phyloP scores from a whole-genome alignment of 1,284 basidiomycete species.

The Sporisorium iseilematis-ciliati region DNA sequence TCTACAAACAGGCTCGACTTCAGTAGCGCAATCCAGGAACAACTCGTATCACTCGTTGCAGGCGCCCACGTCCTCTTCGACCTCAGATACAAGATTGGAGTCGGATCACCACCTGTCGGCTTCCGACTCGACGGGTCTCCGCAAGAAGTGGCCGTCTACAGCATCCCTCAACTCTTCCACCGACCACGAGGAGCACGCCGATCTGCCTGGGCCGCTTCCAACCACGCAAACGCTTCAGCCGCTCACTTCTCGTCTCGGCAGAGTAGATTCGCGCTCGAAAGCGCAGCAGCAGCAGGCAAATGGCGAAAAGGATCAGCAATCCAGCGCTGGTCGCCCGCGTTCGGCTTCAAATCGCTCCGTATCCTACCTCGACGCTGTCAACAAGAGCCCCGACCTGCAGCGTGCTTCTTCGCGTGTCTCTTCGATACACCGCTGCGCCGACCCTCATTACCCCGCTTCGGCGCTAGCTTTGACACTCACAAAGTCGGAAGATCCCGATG shows the following conservation, averaged over 20 bases:
- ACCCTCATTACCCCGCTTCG: conserved; percentile 39
- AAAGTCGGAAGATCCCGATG: conserved; percentile 44
- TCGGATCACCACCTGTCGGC: conserved; percentile 15
- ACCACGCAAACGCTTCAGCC: conserved; percentile 34
- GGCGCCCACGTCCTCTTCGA: conserved; percentile 19
- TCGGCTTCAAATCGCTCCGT: conserved; percentile 34
- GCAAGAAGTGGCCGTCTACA: conserved; percentile 13
- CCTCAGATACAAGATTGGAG: conserved; percentile 25
- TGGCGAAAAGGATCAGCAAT: not conserved
- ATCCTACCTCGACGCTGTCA: conserved; percentile 33
- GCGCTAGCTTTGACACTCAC: conserved; percentile 46
- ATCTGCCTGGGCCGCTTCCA: conserved; percentile 40
- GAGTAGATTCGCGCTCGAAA: conserved; percentile 28
- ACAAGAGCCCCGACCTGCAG: conserved; percentile 30
- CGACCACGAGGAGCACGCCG: conserved; percentile 37
- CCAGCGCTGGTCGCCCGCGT: conserved; percentile 16
- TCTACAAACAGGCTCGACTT: conserved; percentile 19
- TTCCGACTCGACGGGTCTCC: conserved; percentile 4
- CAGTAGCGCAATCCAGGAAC: conserved; percentile 17
- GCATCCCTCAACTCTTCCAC: conserved; percentile 19
- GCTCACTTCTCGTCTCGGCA: conserved; percentile 29
- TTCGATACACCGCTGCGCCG: conserved; percentile 38
- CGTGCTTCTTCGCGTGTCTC: conserved; percentile 44
- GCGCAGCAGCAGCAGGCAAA: not conserved
- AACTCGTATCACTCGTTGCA: conserved; percentile 24